A percentile compares a stretch with the other conserved stretches of the same genome.
Evolutionary conservation across 1,284 basidiomycete genomes (phyloP).

Genomic region (Cutaneotrichosporon dermatis): DNA sequence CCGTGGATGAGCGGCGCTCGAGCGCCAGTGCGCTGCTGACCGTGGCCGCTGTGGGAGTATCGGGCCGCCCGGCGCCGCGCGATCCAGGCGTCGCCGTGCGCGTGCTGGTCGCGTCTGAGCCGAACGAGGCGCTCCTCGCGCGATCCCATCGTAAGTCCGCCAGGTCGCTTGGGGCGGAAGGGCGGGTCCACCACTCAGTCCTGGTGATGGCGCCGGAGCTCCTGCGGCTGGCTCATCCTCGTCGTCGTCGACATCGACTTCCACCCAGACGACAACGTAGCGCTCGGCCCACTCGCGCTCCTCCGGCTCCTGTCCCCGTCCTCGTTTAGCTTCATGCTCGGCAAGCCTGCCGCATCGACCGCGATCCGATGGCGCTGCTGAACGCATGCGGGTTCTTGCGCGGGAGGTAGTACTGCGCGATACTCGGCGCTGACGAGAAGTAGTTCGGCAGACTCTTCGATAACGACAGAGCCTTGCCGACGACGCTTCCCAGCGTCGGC

Average conservation of each 20-base stretch:
- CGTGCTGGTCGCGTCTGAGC: slow-evolving; percentile 26
- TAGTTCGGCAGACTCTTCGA: slow-evolving; percentile 66
- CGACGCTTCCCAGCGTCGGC: slow-evolving; percentile 63
- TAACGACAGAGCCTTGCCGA: slow-evolving; percentile 65
- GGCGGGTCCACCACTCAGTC: slow-evolving; percentile 10
- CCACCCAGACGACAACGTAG: slow-evolving; percentile 78
- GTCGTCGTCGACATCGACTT: slow-evolving; percentile 53
- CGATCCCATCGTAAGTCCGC: slow-evolving; percentile 20
- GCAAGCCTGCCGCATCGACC: slow-evolving; percentile 45
- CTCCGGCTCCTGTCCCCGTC: slow-evolving; percentile 57
- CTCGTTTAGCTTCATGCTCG: slow-evolving; percentile 27
- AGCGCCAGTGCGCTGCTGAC: background rate
- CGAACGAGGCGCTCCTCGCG: slow-evolving; percentile 27
- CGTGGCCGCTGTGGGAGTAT: slow-evolving; percentile 13
- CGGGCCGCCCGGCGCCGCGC: background rate
- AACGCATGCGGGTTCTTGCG: slow-evolving; percentile 48
- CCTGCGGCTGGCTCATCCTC: slow-evolving; percentile 27
- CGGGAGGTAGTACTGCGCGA: slow-evolving; percentile 87
- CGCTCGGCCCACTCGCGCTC: slow-evolving; percentile 64
- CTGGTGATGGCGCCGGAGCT: background rate
- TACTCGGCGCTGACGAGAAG: slow-evolving; percentile 88
- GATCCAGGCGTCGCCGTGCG: slow-evolving; percentile 28
- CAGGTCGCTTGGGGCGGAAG: background rate
- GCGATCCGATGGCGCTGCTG: slow-evolving; percentile 34
- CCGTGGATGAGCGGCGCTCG: slow-evolving; percentile 5